A percentile compares a stretch with the other conserved stretches of the same genome.
phyloP scores from a whole-genome alignment of 495 filamentous ascomycete species.

The Aspergillus biplanus region DNA sequence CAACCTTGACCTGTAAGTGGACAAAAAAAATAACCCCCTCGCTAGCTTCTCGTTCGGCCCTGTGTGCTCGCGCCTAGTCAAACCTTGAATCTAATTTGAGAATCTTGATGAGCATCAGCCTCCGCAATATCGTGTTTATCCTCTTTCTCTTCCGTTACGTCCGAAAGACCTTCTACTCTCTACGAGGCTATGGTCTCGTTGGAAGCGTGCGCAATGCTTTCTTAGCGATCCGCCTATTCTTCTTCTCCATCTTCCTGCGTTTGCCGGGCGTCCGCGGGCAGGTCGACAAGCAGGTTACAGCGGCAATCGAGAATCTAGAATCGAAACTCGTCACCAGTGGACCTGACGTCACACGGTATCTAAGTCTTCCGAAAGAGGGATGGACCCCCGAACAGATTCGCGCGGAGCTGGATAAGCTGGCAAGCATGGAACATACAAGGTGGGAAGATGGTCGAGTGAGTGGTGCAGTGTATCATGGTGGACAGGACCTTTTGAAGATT shows the following conservation, averaged over 20 bases:
- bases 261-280: constrained; percentile 80
- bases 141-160: constrained; percentile 88
- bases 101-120: constrained; percentile 42
- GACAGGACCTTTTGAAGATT: constrained; percentile 77
- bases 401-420: constrained; percentile 77
- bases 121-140: constrained; percentile 88
- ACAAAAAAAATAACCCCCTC: constrained; percentile 12
- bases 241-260: constrained; percentile 85
- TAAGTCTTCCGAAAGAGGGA: constrained; percentile 81
- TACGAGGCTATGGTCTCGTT: constrained; percentile 85
- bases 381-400: constrained; percentile 79
- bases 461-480: constrained; percentile 96
- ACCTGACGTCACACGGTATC: constrained; percentile 71
- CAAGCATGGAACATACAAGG: constrained; percentile 85
- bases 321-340: constrained; percentile 76
- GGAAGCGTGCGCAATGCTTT: constrained; percentile 78
- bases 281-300: constrained; percentile 76
- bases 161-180: constrained; percentile 76
- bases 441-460: constrained; percentile 97
- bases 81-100: background rate
- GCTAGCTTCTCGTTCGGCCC: constrained; percentile 19
- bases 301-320: constrained; percentile 72
- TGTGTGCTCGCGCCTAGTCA: background rate
- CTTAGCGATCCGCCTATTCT: constrained; percentile 64
- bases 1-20: constrained; percentile 81